Base-by-base conservation (phyloP, 2,329 filamentous ascomycete species). In the Pseudogymnoascus sp. region DNA sequence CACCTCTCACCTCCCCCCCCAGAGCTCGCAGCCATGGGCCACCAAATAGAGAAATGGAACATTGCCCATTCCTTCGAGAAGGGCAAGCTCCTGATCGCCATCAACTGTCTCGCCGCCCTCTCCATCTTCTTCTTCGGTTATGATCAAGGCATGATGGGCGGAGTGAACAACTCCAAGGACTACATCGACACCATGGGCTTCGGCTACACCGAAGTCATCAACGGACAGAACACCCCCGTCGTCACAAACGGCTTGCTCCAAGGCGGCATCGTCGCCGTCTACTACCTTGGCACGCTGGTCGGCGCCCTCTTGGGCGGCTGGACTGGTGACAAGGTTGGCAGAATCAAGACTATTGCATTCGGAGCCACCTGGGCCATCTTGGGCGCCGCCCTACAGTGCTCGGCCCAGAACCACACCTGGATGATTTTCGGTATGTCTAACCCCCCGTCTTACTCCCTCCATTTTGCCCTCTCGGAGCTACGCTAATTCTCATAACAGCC, bases 61-160 rank as follows among this genome's bases (percentile, higher is more conserved):
- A 76, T 84, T 10, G 80, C 81, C 63, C 78, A 84, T 71, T 77
- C 76, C 66, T 73, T 83, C 4, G 77, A 85, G 75, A 86, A 86
- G 75, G 73, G 77, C 16, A 73, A 74, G 45, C 78, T 87, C 65
- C 79, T 87, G 63, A 78, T 85, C 64, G 81, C 81, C 39, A 82
- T 89, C 73, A 88, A 88, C 71, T 80, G 79, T 59, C 76, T 88
- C 12, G 86, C 86, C 1, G 85, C 79, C 1, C 73, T 89, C 12
- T 87, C 84, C 12, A 89, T 88, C 66, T 85, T 88, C 73, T 88
- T 89, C 77, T 88, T 88, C 68, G 86, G 78, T 29, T 66, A 63
- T 62, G 40, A 64, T 7, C 60, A 54, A 65, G 81, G 79, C 51
- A 74, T 81, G 67, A 86, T 81, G 84, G 82, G 83, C 16, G 86